Conservation (phyloP, 495 filamentous ascomycete species). For the Penicillium mononematosum region DNA sequence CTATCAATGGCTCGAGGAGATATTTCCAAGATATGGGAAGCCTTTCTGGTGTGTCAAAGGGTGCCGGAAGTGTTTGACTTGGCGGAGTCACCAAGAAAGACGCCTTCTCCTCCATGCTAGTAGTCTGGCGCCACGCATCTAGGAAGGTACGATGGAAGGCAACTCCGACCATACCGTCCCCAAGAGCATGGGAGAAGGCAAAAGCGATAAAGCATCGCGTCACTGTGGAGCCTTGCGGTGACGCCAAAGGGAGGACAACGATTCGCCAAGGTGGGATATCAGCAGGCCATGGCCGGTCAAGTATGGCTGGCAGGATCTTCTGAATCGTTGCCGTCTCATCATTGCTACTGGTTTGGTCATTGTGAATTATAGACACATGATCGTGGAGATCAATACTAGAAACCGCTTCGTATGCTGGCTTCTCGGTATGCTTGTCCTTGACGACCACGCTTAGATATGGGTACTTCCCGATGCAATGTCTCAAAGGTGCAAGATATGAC, state of each 20-base stretch:
- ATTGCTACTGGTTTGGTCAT: background rate
- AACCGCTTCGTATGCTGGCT: constrained; percentile 17
- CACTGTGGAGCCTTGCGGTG: constrained; percentile 1
- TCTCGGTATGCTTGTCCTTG: constrained; percentile 26
- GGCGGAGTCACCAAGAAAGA: constrained; percentile 14
- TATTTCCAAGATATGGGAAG: constrained; percentile 29
- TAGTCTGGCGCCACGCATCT: constrained; percentile 12
- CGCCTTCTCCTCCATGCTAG: background rate
- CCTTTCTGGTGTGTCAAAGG: constrained; percentile 26
- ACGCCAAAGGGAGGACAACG: constrained; percentile 21
- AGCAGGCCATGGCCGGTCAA: constrained; percentile 27
- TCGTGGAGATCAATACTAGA: constrained; percentile 20
- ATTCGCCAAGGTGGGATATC: constrained; percentile 27
- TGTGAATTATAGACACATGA: constrained; percentile 22
- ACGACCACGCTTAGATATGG: constrained; percentile 23
- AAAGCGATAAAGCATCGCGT: constrained; percentile 25
- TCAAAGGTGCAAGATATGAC: constrained; percentile 20
- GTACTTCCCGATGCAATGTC: constrained; percentile 18
- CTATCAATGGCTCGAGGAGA: constrained; percentile 22
- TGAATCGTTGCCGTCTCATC: constrained; percentile 14
- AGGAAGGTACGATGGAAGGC: constrained; percentile 26
- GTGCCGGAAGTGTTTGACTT: constrained; percentile 10
- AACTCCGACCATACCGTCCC: constrained; percentile 26
- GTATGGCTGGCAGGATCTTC: constrained; percentile 15
- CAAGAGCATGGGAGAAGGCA: constrained; percentile 26